Conservation (phyloP, 192 early-diverging fungal species). For the Diversispora eburnea region DNA sequence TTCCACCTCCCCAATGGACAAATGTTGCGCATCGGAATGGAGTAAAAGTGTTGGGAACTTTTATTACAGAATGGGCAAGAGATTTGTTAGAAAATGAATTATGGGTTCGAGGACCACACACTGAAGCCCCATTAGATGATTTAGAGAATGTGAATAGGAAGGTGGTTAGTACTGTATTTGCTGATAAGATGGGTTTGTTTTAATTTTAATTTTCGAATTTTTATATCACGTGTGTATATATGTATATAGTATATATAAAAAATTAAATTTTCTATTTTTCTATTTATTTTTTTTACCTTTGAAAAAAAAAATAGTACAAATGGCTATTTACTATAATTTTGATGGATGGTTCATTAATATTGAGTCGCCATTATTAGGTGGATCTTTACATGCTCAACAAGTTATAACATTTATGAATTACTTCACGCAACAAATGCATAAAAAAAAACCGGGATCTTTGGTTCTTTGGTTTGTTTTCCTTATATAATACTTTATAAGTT, state of each 20-base stretch:
- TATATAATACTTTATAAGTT: background rate
- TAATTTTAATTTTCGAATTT: background rate
- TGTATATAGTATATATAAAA: no score
- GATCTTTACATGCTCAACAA: constrained; percentile 32
- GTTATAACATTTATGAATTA: constrained; percentile 44
- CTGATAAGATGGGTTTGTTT: constrained; percentile 52
- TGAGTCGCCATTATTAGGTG: constrained; percentile 45
- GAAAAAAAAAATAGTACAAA: constrained; percentile 37
- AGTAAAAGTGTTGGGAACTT: constrained; percentile 53
- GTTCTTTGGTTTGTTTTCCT: constrained; percentile 57
- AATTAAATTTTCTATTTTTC: no score
- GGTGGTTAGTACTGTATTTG: constrained; percentile 48
- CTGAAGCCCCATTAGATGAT: constrained; percentile 1
- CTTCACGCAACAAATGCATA: constrained; percentile 45
- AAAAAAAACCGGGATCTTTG: constrained; percentile 43
- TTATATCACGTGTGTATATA: background rate
- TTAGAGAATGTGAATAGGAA: constrained; percentile 32
- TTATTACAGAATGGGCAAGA: constrained; percentile 56
- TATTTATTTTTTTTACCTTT: background rate
- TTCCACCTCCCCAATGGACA: constrained; percentile 61
- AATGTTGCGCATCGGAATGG: constrained; percentile 63
- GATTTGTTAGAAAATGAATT: constrained; percentile 50
- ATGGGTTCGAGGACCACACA: constrained; percentile 52
- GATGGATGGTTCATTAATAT: constrained; percentile 69
- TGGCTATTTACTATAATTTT: constrained; percentile 62